These are phyloP conservation scores for Misopates orontium DNA, from an alignment of 257 asterid genomes.

Conservation along the genomic window DNA sequence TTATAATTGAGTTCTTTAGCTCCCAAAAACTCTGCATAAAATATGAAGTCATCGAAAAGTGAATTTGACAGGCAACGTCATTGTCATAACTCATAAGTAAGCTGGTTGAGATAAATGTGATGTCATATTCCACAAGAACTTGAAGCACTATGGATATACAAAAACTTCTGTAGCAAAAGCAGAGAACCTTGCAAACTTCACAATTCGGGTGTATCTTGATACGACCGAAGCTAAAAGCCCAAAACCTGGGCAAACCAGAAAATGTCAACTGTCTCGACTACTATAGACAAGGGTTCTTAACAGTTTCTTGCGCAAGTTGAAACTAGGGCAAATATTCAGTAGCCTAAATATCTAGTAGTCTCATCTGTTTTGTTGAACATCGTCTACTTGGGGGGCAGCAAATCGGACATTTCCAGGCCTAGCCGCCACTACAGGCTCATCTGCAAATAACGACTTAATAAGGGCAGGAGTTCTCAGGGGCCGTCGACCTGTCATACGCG, in stretches of 20 bases:
- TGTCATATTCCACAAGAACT: slow-evolving; percentile 8
- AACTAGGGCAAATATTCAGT: slow-evolving; percentile 3
- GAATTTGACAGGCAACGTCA: no score
- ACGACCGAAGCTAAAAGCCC: slow-evolving; percentile 29
- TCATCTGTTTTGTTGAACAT: slow-evolving; percentile 40
- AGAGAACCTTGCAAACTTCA: slow-evolving; percentile 19
- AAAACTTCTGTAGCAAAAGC: slow-evolving; percentile 29
- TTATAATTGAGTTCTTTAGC: not conserved
- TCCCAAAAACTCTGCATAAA: not conserved
- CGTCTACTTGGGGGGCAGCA: slow-evolving; percentile 84
- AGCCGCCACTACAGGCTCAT: slow-evolving; percentile 85
- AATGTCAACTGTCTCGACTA: slow-evolving; percentile 9
- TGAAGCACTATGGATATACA: slow-evolving; percentile 13
- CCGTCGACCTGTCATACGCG: slow-evolving; percentile 85
- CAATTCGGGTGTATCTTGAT: slow-evolving; percentile 32
- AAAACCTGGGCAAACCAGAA: not conserved
- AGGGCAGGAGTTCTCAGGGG: slow-evolving; percentile 84
- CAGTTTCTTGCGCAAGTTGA: slow-evolving; percentile 22
- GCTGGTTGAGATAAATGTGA: not conserved
- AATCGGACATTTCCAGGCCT: slow-evolving; percentile 79
- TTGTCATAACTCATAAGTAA: not conserved
- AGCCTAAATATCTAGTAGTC: not conserved
- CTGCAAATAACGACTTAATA: slow-evolving; percentile 75
- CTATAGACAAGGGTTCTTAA: slow-evolving; percentile 24
- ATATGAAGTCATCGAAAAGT: no score